Base-by-base conservation (phyloP, 208 protist species). In the Spongospora subterranea region DNA sequence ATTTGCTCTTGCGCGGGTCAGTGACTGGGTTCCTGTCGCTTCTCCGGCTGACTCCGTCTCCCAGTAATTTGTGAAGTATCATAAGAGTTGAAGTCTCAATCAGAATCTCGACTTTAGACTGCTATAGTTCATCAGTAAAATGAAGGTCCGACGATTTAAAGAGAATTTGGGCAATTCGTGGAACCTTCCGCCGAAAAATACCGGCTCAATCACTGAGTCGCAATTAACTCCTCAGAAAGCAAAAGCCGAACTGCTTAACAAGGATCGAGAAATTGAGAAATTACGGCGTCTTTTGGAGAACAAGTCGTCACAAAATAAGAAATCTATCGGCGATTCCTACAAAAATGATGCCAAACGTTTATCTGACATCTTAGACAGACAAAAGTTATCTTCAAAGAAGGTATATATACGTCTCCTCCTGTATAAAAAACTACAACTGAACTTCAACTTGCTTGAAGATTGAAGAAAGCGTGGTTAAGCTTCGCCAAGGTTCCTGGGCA, bases 201-300 rank as follows among this genome's bases (percentile, higher is more conserved):
- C n/a, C n/a, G n/a, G n/a, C n/a, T n/a, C n/a, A n/a, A n/a, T n/a
- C n/a, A n/a, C n/a, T n/a, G n/a, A n/a, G n/a, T n/a, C n/a, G n/a
- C n/a, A n/a, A n/a, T n/a, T n/a, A n/a, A 82, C 71, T 6, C 71
- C 71, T 6, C 71, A 82, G 71, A 82, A 82, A n/a, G 6, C 35
- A 17, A 35, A 43, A 35, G 71, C 71, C n/a, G 71, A 82, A 13
- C 6, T 82, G 6, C 17, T 82, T 6, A 20, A 13, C 35, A 82
- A 82, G 40, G n/a, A 82, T 43, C n/a, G 40, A 6, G 35, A 82
- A n/a, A 82, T 82, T n/a, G 71, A 82, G 71, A 6, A 35, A n/a
- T n/a, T 82, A 6, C 6, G 71, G 17, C n/a, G 40, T 13, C 71
- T 82, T 6, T 13, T 82, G 6, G 71, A 35, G 20, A 29, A 65